Evolutionary conservation across 306 rosid species (phyloP).

Genomic region (Rosa chinensis): DNA sequence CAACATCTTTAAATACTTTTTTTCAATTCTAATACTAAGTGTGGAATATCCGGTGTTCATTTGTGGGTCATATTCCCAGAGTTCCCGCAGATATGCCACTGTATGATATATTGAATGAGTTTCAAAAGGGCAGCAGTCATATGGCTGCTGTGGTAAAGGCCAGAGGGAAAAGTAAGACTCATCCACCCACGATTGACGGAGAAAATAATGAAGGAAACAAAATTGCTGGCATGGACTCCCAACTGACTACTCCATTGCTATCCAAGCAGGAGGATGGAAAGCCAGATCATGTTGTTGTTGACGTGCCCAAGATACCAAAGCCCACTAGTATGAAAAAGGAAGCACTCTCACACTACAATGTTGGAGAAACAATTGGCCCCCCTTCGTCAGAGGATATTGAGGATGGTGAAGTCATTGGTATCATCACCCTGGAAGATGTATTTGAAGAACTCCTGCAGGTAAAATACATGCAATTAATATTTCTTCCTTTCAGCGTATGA

Average conservation of each 20-base stretch:
- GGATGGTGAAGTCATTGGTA: constrained; percentile 93
- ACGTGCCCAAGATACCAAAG: constrained; percentile 60
- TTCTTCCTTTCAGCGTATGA: constrained; percentile 15
- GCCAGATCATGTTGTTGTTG: constrained; percentile 53
- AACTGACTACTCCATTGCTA: constrained; percentile 71
- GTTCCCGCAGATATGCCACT: constrained; percentile 99
- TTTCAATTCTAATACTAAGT: constrained; percentile 14
- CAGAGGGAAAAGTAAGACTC: constrained; percentile 51
- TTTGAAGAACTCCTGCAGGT: constrained; percentile 99
- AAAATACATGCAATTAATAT: constrained; percentile 20
- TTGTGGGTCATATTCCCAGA: constrained; percentile 46
- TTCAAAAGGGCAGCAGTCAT: constrained; percentile 97
- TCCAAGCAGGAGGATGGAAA: constrained; percentile 42
- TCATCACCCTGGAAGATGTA: constrained; percentile 95
- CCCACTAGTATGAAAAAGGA: constrained; percentile 32
- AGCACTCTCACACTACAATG: constrained; percentile 37
- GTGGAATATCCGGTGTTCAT: constrained; percentile 23
- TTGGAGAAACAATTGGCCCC: constrained; percentile 36
- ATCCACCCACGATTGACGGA: constrained; percentile 41
- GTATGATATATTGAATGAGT: constrained; percentile 92
- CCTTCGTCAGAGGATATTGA: constrained; percentile 61
- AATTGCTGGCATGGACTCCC: constrained; percentile 34
- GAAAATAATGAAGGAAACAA: constrained; percentile 48
- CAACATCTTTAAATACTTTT: constrained; percentile 14
- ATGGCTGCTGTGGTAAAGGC: constrained; percentile 96